These are phyloP conservation scores for Stenocarpella maydis DNA, from an alignment of 2,329 filamentous ascomycete genomes.

Conservation along the genomic window DNA sequence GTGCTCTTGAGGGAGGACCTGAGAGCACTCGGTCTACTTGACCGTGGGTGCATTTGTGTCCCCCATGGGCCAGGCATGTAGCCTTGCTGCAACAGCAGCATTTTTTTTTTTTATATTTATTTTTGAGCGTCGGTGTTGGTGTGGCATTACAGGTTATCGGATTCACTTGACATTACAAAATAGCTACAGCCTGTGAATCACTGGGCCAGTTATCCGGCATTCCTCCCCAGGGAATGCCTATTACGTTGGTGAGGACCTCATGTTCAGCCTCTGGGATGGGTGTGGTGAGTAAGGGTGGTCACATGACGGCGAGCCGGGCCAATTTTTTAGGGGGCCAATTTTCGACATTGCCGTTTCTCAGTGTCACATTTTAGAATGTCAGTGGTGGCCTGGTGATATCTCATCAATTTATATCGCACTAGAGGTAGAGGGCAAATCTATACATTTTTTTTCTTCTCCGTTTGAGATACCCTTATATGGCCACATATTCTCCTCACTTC, in stretches of 20 bases:
- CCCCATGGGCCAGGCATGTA: too few species aligned
- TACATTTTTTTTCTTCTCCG: too few species aligned
- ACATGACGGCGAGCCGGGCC: slow-evolving; percentile 11
- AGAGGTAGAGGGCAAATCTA: too few species aligned
- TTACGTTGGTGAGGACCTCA: slow-evolving; percentile 1
- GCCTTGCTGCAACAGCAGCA: too few species aligned
- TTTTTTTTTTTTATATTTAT: not conserved
- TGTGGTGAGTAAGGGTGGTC: not conserved
- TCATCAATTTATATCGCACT: too few species aligned
- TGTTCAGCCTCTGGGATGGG: not conserved
- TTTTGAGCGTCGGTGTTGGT: slow-evolving; percentile 9
- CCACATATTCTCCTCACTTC: not conserved
- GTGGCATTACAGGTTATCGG: not conserved
- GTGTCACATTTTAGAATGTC: not conserved
- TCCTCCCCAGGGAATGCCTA: too few species aligned
- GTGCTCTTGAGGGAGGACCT: too few species aligned
- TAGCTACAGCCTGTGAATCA: not conserved
- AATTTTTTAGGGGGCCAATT: slow-evolving; percentile 7
- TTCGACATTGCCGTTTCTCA: not conserved
- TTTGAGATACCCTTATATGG: not conserved
- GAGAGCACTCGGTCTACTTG: not conserved
- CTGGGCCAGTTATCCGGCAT: not conserved
- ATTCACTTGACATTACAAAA: not conserved
- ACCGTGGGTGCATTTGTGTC: not conserved
- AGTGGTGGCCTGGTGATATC: too few species aligned